These are phyloP conservation scores for Fusarium proliferatum DNA, from an alignment of 2,329 filamentous ascomycete species.

Conservation along the genomic window DNA sequence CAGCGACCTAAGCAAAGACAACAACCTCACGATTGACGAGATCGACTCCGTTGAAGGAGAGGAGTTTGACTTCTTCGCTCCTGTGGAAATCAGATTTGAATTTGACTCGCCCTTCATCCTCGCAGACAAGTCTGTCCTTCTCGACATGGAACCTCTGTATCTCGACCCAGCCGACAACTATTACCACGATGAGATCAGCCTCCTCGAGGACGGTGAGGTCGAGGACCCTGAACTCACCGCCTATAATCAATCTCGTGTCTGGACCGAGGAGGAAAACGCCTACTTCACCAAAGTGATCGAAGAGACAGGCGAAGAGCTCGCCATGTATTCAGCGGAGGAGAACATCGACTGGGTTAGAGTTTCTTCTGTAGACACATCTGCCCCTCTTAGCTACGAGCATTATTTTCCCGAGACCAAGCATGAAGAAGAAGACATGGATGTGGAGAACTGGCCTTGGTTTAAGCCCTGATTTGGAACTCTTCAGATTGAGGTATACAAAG, in stretches of 20 bases:
- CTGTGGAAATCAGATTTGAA: background rate
- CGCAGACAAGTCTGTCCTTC: background rate
- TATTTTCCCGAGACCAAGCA: background rate
- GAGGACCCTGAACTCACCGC: background rate
- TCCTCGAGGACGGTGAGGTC: background rate
- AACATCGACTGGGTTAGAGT: conserved; percentile 1
- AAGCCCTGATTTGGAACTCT: background rate
- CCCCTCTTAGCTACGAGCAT: background rate
- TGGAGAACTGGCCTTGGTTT: background rate
- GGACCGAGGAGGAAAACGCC: background rate
- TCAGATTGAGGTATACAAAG: background rate
- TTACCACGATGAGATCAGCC: background rate
- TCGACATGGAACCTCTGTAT: background rate
- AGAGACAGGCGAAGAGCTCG: background rate
- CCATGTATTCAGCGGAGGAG: background rate
- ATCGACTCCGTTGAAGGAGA: background rate
- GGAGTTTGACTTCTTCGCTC: background rate
- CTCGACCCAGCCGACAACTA: background rate
- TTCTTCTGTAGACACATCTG: background rate
- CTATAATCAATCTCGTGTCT: background rate
- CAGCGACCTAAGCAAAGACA: background rate
- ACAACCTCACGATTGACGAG: background rate
- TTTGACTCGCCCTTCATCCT: background rate
- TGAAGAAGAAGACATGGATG: background rate
- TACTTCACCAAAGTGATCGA: background rate